Percentiles rank a stretch among this genome's conserved stretches.
phyloP scores from a whole-genome alignment of 441 rosid genomes.

The Breynia disticha region DNA sequence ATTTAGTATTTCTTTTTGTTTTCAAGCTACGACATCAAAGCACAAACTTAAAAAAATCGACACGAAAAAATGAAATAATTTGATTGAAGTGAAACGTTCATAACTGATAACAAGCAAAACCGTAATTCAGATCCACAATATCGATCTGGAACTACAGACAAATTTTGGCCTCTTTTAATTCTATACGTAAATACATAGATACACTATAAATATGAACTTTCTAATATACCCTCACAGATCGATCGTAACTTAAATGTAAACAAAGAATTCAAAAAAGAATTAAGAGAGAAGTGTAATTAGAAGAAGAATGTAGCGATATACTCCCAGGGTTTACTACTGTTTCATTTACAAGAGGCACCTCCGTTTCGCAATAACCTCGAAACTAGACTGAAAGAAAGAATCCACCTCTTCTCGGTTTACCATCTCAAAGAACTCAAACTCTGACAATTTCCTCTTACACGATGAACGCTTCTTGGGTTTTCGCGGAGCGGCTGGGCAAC shows the following conservation, averaged over 20 bases:
- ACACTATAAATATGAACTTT: too few relatives aligned
- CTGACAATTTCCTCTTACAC: slow-evolving; percentile 44
- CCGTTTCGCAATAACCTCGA: slow-evolving; percentile 28
- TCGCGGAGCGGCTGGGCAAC: slow-evolving; percentile 64
- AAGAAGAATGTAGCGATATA: not conserved
- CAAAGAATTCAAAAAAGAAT: too few relatives aligned
- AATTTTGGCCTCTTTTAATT: too few relatives aligned
- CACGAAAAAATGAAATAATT: not conserved
- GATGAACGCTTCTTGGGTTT: slow-evolving; percentile 33
- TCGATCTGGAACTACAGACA: not conserved
- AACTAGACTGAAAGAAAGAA: slow-evolving; percentile 37
- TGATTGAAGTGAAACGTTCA: not conserved
- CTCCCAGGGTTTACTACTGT: not conserved
- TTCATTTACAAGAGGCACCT: slow-evolving; percentile 38
- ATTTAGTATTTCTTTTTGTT: not conserved
- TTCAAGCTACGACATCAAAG: not conserved
- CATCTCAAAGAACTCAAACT: slow-evolving; percentile 35
- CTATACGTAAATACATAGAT: too few relatives aligned
- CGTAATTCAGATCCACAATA: slow-evolving; percentile 8
- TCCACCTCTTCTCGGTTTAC: slow-evolving; percentile 49
- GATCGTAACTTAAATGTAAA: too few relatives aligned
- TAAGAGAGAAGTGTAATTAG: not conserved
- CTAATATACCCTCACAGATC: too few relatives aligned
- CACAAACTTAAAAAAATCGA: not conserved
- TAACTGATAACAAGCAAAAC: not conserved